Evolutionary conservation across 805 yeast genomes (phyloP).

Genomic region (Saturnispora bothae): DNA sequence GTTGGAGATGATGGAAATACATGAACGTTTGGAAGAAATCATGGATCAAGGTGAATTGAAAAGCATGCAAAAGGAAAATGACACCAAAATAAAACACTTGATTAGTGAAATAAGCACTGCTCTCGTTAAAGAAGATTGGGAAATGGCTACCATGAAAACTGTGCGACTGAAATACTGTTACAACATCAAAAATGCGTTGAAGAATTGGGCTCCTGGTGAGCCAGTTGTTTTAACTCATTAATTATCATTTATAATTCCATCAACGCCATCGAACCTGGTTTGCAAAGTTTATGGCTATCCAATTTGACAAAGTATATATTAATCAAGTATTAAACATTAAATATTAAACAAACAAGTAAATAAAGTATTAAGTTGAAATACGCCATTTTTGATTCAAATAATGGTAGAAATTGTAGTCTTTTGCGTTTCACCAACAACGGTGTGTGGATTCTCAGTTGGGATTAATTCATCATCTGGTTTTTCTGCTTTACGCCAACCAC

Average conservation of each 20-base stretch:
- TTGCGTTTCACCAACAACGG: background rate
- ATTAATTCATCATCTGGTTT: too few species aligned
- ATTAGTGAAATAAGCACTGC: conserved; percentile 37
- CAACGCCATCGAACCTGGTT: too few species aligned
- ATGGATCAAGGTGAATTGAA: conserved; percentile 47
- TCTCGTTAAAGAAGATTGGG: conserved; percentile 39
- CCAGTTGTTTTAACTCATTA: conserved; percentile 56
- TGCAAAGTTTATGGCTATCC: too few species aligned
- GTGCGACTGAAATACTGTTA: conserved; percentile 75
- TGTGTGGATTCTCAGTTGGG: too few species aligned
- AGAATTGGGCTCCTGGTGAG: conserved; percentile 69
- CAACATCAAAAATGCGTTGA: conserved; percentile 61
- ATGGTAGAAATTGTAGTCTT: background rate
- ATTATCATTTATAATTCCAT: too few species aligned
- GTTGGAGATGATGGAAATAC: conserved; percentile 72
- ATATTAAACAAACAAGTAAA: background rate
- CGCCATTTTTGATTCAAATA: background rate
- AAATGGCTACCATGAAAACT: conserved; percentile 52
- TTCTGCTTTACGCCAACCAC: too few species aligned
- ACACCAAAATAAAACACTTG: conserved; percentile 38
- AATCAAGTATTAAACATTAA: too few species aligned
- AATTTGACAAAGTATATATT: too few species aligned
- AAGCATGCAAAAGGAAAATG: conserved; percentile 43
- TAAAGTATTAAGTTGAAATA: background rate
- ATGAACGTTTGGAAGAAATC: conserved; percentile 70